Evolutionary conservation across 805 yeast species (phyloP).

Genomic region (Nakazawaea holstii): DNA sequence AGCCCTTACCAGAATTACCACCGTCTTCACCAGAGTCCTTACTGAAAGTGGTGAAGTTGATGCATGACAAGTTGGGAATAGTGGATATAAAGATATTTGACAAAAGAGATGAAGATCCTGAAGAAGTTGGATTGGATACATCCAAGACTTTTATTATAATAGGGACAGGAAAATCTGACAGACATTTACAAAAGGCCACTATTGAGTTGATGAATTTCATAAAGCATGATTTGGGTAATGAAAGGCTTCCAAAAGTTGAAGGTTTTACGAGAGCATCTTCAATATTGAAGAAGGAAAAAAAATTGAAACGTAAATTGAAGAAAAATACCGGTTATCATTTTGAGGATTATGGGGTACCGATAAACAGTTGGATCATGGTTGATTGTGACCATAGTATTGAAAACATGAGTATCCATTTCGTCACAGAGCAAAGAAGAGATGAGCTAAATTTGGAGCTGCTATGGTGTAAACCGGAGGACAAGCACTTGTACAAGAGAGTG

Average conservation of each 20-base stretch:
- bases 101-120: slow-evolving; percentile 34
- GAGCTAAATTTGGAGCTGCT: slow-evolving; percentile 67
- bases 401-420: slow-evolving; percentile 62
- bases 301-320: slow-evolving; percentile 49
- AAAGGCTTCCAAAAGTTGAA: slow-evolving; percentile 50
- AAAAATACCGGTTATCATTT: slow-evolving; percentile 48
- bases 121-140: slow-evolving; percentile 31
- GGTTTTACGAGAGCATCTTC: slow-evolving; percentile 63
- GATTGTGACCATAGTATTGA: slow-evolving; percentile 66
- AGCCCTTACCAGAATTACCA: slow-evolving; percentile 56
- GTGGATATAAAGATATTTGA: slow-evolving; percentile 61
- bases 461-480: slow-evolving; percentile 47
- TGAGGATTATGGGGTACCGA: slow-evolving; percentile 48
- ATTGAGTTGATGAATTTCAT: slow-evolving; percentile 49
- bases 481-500: slow-evolving; percentile 20
- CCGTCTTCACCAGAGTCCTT: slow-evolving; percentile 49
- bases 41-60: slow-evolving; percentile 34
- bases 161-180: slow-evolving; percentile 70
- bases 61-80: slow-evolving; percentile 62
- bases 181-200: slow-evolving; percentile 71
- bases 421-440: slow-evolving; percentile 64
- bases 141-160: slow-evolving; percentile 50
- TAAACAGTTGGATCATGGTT: slow-evolving; percentile 81
- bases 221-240: slow-evolving; percentile 39
- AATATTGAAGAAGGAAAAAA: slow-evolving; percentile 42